phyloP scores from a whole-genome alignment of 202 grass and related monocot genomes.

The Schoenoplectus triqueter region DNA sequence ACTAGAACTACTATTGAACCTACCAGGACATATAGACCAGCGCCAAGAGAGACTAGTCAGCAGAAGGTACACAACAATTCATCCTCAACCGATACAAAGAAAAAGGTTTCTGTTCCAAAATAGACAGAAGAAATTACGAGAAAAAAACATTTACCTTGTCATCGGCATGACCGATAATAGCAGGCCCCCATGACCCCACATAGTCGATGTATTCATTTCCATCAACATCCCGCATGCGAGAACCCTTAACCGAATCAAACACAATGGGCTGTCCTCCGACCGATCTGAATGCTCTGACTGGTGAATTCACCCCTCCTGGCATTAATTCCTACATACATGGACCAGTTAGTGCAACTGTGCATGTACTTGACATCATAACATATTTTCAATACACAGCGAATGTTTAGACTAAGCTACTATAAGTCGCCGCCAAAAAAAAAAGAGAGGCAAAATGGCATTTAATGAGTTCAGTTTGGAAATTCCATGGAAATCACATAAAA shows the following conservation, averaged over 20 bases:
- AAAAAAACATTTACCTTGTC: conserved; percentile 53
- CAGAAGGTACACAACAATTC: neutral
- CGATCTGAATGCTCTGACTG: conserved; percentile 95
- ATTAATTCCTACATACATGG: conserved; percentile 73
- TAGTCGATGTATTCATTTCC: conserved; percentile 98
- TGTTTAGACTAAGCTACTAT: neutral
- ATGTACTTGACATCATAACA: neutral
- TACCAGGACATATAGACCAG: neutral
- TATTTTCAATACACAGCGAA: neutral
- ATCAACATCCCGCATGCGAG: conserved; percentile 96
- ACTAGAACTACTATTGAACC: neutral
- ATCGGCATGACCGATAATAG: conserved; percentile 95
- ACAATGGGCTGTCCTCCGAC: conserved; percentile 92
- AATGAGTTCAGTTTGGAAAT: neutral
- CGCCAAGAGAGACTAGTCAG: neutral
- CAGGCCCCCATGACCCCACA: conserved; percentile 98
- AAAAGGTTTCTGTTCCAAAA: neutral
- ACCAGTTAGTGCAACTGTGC: conserved; percentile 37
- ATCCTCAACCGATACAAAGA: neutral
- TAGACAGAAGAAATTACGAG: conserved; percentile 4
- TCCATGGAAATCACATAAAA: conserved; percentile 20
- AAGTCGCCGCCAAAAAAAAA: conserved; percentile 5
- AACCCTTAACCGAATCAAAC: conserved; percentile 97
- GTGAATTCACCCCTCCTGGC: conserved; percentile 97
- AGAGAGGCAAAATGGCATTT: conserved; percentile 2